Base-by-base conservation (phyloP, 208 protist species). In the Trypanosoma boissoni region DNA sequence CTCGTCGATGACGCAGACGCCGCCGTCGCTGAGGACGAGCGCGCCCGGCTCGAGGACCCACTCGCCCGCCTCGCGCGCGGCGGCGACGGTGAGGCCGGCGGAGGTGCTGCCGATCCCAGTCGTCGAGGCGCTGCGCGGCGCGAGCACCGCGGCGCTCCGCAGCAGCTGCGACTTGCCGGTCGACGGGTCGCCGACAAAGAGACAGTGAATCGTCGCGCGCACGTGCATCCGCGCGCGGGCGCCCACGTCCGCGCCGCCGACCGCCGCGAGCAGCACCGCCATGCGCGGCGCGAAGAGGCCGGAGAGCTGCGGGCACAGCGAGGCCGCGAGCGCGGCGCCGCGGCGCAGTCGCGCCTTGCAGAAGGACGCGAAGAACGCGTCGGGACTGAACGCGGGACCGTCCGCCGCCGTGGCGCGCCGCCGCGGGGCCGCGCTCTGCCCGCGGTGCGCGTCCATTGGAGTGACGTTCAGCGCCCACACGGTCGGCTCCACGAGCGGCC, bases 101-200 rank as follows among this genome's bases (percentile, higher is more conserved):
- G 85, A 86, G 20, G 92, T 97, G 51, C 86, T 94, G 34, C 89
- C 89, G 64, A 95, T 92, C 36, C 92, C 92, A 12, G 87, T 95
- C 10, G 92, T 97, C 16, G 86, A 90, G 26, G 88, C 92, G 67
- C 82, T 89, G 45, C 92, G 76, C 20, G 89, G 85, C 23, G 86
- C 76, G 18, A 97, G 63, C 48, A 72, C 58, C 29, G 84, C 82
- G 10, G 89, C 92, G 59, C 80, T 93, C 34, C 83, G 77, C 48
- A 97, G 74, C 49, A 97, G 70, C 59, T 97, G 92, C 26, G 86
- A 92, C 62, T 99, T 99, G 32, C 97, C 98, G 0, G 97, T 99
- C 0, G 97, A 98, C 2, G 99, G 98, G 83, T 99, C 99, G 10
- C 99, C 99, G 8, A 99, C 91, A 61, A 99, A 87, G 3, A 99